A percentile compares a stretch with the other conserved stretches of the same genome.
These are phyloP conservation scores for Penicillium flavigenum DNA, from an alignment of 495 filamentous ascomycete species.

Conservation along the genomic window DNA sequence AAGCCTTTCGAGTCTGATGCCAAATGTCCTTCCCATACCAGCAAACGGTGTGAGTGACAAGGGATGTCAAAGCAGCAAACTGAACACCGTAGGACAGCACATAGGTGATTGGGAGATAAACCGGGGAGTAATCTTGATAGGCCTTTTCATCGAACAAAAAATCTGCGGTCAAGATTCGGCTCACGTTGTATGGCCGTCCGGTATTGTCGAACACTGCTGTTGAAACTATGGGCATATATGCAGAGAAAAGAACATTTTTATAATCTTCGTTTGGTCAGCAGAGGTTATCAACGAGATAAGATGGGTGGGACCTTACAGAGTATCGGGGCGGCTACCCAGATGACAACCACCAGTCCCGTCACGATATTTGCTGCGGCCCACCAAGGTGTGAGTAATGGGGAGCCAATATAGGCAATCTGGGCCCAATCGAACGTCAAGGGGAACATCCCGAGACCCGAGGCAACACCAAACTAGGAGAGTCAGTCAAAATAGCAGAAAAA, in stretches of 20 bases:
- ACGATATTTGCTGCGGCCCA: conserved; percentile 90
- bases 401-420: conserved; percentile 86
- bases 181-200: conserved; percentile 75
- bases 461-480: conserved; percentile 63
- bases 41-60: conserved; percentile 31
- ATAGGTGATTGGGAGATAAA: conserved; percentile 82
- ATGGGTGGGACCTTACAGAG: conserved; percentile 34
- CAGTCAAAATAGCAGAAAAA: conserved; percentile 2
- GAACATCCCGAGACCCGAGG: conserved; percentile 81
- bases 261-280: conserved; percentile 51
- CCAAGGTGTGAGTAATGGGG: conserved; percentile 78
- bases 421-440: conserved; percentile 90
- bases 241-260: conserved; percentile 69
- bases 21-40: conserved; percentile 35
- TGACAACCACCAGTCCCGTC: conserved; percentile 73
- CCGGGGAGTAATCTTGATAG: conserved; percentile 74
- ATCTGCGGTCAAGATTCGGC: conserved; percentile 68
- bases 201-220: conserved; percentile 78
- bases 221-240: conserved; percentile 75
- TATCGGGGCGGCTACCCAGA: conserved; percentile 79
- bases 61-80: conserved; percentile 73
- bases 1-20: conserved; percentile 31
- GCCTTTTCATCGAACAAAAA: conserved; percentile 72
- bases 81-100: conserved; percentile 78
- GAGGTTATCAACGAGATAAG: background rate